Conservation (phyloP, 192 early-diverging fungal species). For the Umbelopsis isabellina region DNA sequence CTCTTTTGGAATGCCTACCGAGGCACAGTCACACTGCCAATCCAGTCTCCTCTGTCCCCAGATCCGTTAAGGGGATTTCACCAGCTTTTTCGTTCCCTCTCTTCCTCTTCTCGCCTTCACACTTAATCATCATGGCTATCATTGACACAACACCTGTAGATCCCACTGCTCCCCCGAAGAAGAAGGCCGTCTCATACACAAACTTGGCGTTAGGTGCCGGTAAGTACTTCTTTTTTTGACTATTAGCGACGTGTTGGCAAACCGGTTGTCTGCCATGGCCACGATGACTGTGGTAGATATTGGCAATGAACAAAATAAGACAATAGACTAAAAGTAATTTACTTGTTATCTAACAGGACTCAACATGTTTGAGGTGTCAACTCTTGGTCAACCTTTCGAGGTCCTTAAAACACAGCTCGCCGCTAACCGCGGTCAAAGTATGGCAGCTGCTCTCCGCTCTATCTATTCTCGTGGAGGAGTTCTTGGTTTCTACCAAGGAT, state of each 20-base stretch:
- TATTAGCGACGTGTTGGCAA: neutral
- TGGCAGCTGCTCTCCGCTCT: constrained; percentile 70
- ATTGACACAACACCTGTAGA: constrained; percentile 28
- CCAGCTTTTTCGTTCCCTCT: constrained; percentile 7
- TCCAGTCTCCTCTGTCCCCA: neutral
- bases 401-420: constrained; percentile 96
- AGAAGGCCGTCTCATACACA: constrained; percentile 85
- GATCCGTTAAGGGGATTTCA: neutral
- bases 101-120: neutral
- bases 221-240: constrained; percentile 35
- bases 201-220: constrained; percentile 90
- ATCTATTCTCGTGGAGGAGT: constrained; percentile 87
- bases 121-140: constrained; percentile 20
- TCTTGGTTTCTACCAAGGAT: constrained; percentile 93
- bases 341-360: constrained; percentile 35
- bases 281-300: neutral
- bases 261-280: no score
- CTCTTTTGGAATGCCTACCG: constrained; percentile 26
- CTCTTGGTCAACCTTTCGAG: constrained; percentile 95
- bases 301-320: neutral
- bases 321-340: neutral
- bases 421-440: constrained; percentile 85
- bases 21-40: constrained; percentile 19
- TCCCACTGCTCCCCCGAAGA: constrained; percentile 48
- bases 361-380: constrained; percentile 90